These are phyloP conservation scores for Populus pruinosa DNA, from an alignment of 345 rosid species.

Conservation along the genomic window DNA sequence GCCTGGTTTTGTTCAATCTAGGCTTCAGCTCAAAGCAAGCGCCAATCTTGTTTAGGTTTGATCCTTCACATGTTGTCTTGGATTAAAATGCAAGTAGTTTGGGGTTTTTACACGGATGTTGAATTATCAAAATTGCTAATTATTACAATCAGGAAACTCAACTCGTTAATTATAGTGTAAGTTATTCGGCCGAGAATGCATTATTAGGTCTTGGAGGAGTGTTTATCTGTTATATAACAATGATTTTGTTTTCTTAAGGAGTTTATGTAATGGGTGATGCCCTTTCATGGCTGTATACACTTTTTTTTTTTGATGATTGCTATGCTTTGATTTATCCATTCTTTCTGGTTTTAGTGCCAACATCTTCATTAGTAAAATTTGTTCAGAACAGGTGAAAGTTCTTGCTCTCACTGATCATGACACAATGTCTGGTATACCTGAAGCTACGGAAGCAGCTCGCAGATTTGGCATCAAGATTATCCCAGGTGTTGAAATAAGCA, in stretches of 20 bases:
- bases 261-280: too few species aligned
- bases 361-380: slow-evolving; percentile 32
- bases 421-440: slow-evolving; percentile 81
- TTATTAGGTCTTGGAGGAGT: too few species aligned
- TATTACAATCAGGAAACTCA: too few species aligned
- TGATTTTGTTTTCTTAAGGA: too few species aligned
- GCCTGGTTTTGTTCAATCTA: background rate
- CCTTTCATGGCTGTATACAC: too few species aligned
- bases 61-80: background rate
- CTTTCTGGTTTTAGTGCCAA: background rate
- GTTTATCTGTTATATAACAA: too few species aligned
- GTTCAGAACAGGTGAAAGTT: slow-evolving; percentile 83
- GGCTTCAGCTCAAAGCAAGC: background rate
- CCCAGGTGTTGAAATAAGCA: slow-evolving; percentile 93
- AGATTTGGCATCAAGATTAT: slow-evolving; percentile 79
- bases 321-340: background rate
- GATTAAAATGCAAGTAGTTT: background rate
- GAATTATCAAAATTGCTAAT: too few species aligned
- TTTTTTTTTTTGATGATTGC: too few species aligned
- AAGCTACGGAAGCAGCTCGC: slow-evolving; percentile 80
- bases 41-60: background rate
- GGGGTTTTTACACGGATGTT: background rate
- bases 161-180: too few species aligned
- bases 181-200: too few species aligned
- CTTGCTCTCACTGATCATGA: slow-evolving; percentile 96